These are phyloP conservation scores for Neoscytalidium dimidiatum DNA, from an alignment of 2,329 filamentous ascomycete genomes.

Conservation along the genomic window DNA sequence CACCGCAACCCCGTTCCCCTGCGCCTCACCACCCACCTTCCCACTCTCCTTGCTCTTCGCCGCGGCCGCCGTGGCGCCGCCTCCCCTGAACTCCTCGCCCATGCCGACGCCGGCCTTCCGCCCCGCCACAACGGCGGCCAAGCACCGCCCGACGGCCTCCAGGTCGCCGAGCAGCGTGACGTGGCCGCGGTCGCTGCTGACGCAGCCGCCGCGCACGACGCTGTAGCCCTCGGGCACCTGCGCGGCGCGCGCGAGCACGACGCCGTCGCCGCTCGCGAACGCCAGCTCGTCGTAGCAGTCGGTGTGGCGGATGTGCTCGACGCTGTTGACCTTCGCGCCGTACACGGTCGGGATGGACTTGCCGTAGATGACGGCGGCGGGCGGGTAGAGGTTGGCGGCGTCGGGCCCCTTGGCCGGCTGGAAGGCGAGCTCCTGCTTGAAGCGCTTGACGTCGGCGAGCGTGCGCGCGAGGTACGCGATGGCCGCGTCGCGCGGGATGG, in stretches of 20 bases:
- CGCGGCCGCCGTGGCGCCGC: too few relatives aligned
- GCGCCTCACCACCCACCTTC: not conserved
- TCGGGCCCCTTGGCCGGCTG: conserved; percentile 58
- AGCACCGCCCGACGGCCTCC: conserved; percentile 73
- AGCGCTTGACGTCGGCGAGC: conserved; percentile 68
- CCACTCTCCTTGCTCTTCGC: too few relatives aligned
- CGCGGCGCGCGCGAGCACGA: conserved; percentile 80
- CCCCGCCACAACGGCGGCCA: conserved; percentile 68
- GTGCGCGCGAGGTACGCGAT: conserved; percentile 73
- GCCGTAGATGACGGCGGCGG: conserved; percentile 79
- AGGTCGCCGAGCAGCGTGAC: conserved; percentile 85
- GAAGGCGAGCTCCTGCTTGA: conserved; percentile 74
- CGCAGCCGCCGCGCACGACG: conserved; percentile 70
- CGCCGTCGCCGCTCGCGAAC: conserved; percentile 86
- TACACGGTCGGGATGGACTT: conserved; percentile 85
- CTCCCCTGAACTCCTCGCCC: conserved; percentile 45
- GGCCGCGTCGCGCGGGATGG: conserved; percentile 57
- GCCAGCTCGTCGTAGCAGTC: conserved; percentile 85
- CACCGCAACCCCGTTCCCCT: not conserved
- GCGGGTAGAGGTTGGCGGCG: conserved; percentile 74
- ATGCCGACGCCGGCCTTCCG: conserved; percentile 71
- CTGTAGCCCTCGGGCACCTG: conserved; percentile 83
- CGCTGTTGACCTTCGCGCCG: conserved; percentile 71
- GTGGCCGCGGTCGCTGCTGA: conserved; percentile 82
- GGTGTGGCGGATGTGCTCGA: conserved; percentile 71